A percentile compares a stretch with the other conserved stretches of the same genome.
Evolutionary conservation across 2,329 filamentous ascomycete species (phyloP).

Genomic region (Aspergillus sp.): DNA sequence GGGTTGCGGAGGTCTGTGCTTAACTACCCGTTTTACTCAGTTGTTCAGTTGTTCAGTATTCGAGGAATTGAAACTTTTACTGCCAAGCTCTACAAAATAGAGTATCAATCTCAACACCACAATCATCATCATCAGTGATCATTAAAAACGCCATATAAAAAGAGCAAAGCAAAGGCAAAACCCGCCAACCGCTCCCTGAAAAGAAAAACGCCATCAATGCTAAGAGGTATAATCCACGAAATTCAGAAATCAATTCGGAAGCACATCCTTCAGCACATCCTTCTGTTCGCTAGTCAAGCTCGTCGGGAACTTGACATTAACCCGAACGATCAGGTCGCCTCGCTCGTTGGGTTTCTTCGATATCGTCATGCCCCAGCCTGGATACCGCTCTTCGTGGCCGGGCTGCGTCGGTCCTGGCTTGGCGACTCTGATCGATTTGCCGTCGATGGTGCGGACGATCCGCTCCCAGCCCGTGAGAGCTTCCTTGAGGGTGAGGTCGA

Average conservation of each 20-base stretch:
- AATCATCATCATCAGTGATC: not conserved
- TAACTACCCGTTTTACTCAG: no score
- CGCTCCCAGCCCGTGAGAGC: slow-evolving; percentile 90
- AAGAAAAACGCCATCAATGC: slow-evolving; percentile 27
- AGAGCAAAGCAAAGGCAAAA: not conserved
- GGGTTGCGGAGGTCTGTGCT: not conserved
- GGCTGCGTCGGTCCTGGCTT: slow-evolving; percentile 84
- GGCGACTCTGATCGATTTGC: slow-evolving; percentile 75
- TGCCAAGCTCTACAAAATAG: not conserved
- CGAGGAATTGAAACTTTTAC: not conserved
- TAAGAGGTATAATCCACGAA: not conserved
- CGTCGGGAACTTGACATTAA: slow-evolving; percentile 90
- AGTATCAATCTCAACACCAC: not conserved
- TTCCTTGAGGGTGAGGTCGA: slow-evolving; percentile 88
- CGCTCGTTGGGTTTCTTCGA: slow-evolving; percentile 83
- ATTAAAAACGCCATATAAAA: not conserved
- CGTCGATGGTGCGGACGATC: slow-evolving; percentile 91
- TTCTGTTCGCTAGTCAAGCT: slow-evolving; percentile 77
- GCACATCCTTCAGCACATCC: slow-evolving; percentile 73
- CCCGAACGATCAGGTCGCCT: slow-evolving; percentile 84
- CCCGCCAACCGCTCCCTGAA: slow-evolving; percentile 15
- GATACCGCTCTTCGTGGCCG: slow-evolving; percentile 77
- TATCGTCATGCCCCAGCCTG: slow-evolving; percentile 87
- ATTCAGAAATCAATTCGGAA: slow-evolving; percentile 45
- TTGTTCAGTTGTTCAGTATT: no score